Base-by-base conservation (phyloP, 2,329 filamentous ascomycete species). In the Alternaria arborescens region DNA sequence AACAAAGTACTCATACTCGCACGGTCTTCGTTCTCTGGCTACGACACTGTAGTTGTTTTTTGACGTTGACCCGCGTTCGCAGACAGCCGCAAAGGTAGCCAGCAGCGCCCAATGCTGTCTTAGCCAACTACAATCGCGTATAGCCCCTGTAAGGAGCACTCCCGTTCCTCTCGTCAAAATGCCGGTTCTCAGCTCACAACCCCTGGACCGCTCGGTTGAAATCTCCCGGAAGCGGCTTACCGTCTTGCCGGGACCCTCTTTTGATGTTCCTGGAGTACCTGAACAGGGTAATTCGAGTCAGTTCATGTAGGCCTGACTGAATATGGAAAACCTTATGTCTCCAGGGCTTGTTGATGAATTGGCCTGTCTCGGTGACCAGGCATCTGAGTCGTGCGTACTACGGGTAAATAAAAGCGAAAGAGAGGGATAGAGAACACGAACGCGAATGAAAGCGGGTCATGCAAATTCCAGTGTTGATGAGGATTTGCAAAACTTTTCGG, bases 121-220 rank as follows among this genome's bases (percentile, higher is more conserved):
- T 43, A 41, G 16, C 47, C 52, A 34, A 30, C 32, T 24, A 46
- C 11, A 38, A 50, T 34, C 36, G 52, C n/a, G 14, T 40, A 60
- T 18, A 22, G 12, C 26, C 42, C 47, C 38, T 41, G 30, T 28
- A 24, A 30, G 51, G 20, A 42, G 34, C 24, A 51, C 24, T 38
- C 46, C 48, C 57, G 52, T 54, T 30, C 26, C 43, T 30, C 50
- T 53, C 40, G 48, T 57, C 34, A 34, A 55, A 36, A 46, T 58
- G 38, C 34, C 34, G 50, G 42, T 53, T 34, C 41, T 52, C 55
- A 57, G 63, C 59, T 62, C 42, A 56, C 40, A 32, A 52, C 53
- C 52, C 51, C 60, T 61, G 60, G 54, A 53, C 54, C 44, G 54
- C 59, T 62, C 56, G 65, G 51, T 43, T 60, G 53, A 59, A 53